Evolutionary conservation across 1,284 basidiomycete species (phyloP).

Genomic region (Ganoderma multipileum): DNA sequence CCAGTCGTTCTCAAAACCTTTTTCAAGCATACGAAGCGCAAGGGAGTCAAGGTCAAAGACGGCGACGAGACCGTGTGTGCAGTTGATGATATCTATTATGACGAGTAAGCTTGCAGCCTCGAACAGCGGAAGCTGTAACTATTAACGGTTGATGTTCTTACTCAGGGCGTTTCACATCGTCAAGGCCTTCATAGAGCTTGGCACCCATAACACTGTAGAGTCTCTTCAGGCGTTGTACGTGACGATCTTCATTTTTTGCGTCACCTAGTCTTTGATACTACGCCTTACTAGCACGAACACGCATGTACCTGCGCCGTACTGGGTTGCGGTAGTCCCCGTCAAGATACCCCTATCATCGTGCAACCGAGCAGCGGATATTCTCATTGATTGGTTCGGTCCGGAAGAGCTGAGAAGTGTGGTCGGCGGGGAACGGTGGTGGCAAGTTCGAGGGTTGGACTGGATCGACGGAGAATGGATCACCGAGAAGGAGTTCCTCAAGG

Average conservation of each 20-base stretch:
- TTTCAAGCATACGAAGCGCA: slow-evolving; percentile 60
- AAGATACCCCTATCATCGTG: slow-evolving; percentile 69
- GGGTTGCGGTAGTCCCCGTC: slow-evolving; percentile 77
- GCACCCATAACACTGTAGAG: slow-evolving; percentile 64
- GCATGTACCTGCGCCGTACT: slow-evolving; percentile 78
- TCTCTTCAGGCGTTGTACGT: slow-evolving; percentile 63
- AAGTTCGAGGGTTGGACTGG: slow-evolving; percentile 72
- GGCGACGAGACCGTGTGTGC: slow-evolving; percentile 46
- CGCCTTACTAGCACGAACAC: slow-evolving; percentile 67
- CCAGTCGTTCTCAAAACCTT: slow-evolving; percentile 64
- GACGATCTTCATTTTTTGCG: background rate
- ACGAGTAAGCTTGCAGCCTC: slow-evolving; percentile 52
- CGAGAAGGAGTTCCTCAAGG: slow-evolving; percentile 53
- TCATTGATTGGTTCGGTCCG: slow-evolving; percentile 81
- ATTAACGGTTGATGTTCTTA: background rate
- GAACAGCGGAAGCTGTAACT: background rate
- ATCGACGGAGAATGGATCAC: slow-evolving; percentile 86
- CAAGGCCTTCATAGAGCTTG: slow-evolving; percentile 68
- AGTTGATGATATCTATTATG: slow-evolving; percentile 67
- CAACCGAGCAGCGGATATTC: slow-evolving; percentile 72
- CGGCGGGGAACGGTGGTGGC: slow-evolving; percentile 89
- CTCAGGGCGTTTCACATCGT: slow-evolving; percentile 70
- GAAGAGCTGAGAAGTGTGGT: slow-evolving; percentile 75
- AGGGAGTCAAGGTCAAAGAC: slow-evolving; percentile 49
- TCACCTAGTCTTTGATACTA: background rate